These are phyloP conservation scores for Eucalyptus caleyi DNA, from an alignment of 345 rosid species.

Conservation along the genomic window DNA sequence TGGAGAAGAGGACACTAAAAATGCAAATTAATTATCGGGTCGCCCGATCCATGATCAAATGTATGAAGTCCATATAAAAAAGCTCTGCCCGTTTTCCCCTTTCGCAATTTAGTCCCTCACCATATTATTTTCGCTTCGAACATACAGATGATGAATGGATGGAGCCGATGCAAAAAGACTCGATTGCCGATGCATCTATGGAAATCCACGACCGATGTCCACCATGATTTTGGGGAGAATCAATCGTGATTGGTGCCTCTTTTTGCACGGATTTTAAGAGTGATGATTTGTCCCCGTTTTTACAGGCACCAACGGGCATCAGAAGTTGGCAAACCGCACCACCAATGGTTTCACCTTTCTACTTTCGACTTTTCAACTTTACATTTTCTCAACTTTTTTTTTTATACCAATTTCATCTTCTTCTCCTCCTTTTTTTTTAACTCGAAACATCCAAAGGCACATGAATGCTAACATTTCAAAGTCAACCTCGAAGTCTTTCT, in stretches of 20 bases:
- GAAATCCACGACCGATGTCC: background rate
- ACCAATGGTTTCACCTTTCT: background rate
- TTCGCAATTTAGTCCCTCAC: background rate
- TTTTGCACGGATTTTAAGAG: background rate
- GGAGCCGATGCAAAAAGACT: background rate
- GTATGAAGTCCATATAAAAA: background rate
- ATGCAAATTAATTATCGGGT: background rate
- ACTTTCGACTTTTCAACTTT: background rate
- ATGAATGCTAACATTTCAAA: background rate
- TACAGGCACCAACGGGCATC: background rate
- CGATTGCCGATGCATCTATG: background rate
- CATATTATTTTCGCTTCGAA: background rate
- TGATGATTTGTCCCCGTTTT: background rate
- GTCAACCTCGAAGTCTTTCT: background rate
- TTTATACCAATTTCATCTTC: background rate
- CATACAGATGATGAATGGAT: background rate
- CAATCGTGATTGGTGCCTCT: background rate
- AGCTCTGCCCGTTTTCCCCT: background rate
- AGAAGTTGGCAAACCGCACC: background rate
- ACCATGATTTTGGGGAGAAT: background rate
- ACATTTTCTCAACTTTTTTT: background rate
- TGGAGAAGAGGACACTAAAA: background rate
- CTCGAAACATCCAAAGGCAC: background rate
- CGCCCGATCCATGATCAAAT: background rate
- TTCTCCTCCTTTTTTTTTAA: background rate